Evolutionary conservation across 768 basidiomycete species (phyloP).

Genomic region (Boletus sp.): DNA sequence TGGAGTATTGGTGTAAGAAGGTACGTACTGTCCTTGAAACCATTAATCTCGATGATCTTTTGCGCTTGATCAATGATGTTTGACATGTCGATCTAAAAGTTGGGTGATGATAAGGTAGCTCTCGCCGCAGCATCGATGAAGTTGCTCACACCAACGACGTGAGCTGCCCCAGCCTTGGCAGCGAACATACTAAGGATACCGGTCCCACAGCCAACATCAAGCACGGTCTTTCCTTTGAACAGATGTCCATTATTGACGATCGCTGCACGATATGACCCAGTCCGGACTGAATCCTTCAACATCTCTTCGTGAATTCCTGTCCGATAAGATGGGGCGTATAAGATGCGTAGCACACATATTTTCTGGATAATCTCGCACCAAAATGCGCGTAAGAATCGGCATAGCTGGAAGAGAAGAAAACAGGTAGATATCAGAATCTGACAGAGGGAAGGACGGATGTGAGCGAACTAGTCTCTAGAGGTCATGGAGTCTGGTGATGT

Average conservation of each 20-base stretch:
- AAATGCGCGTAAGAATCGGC: slow-evolving; percentile 97
- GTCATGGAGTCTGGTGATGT: slow-evolving; percentile 57
- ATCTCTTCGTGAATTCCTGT: slow-evolving; percentile 98
- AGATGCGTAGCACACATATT: slow-evolving; percentile 1
- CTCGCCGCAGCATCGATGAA: slow-evolving; percentile 1
- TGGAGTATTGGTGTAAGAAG: neutral
- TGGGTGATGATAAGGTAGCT: slow-evolving; percentile 12
- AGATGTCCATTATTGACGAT: slow-evolving; percentile 94
- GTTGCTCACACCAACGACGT: slow-evolving; percentile 81
- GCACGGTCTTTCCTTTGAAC: slow-evolving; percentile 94
- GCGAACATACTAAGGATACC: slow-evolving; percentile 99
- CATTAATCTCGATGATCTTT: slow-evolving; percentile 95
- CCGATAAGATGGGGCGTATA: slow-evolving; percentile 1
- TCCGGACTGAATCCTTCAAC: slow-evolving; percentile 96
- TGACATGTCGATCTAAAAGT: slow-evolving; percentile 92
- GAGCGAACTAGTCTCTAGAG: slow-evolving; percentile 83
- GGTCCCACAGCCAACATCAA: slow-evolving; percentile 98
- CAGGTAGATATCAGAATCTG: slow-evolving; percentile 38
- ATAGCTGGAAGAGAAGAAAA: slow-evolving; percentile 60
- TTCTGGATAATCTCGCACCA: slow-evolving; percentile 46
- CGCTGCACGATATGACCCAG: slow-evolving; percentile 90
- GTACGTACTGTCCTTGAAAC: slow-evolving; percentile 87
- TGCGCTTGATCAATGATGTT: slow-evolving; percentile 99
- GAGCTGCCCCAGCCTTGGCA: slow-evolving; percentile 90
- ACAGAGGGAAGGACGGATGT: slow-evolving; percentile 24